Evolutionary conservation across 2,329 filamentous ascomycete species (phyloP).

Genomic region (Alternaria burnsii): DNA sequence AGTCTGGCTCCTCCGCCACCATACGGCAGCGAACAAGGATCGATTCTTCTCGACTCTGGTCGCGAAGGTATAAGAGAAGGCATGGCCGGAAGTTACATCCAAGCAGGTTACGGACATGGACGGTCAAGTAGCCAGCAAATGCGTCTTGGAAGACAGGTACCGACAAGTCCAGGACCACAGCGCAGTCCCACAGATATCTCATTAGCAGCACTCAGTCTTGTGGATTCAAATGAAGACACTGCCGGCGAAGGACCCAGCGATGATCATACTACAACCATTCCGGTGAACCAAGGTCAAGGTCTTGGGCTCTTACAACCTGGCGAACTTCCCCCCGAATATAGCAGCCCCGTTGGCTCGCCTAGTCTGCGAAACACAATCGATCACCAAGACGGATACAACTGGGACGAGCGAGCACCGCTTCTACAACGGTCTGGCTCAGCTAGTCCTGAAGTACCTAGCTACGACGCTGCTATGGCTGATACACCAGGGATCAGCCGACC

Average conservation of each 20-base stretch:
- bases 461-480: slow-evolving; percentile 84
- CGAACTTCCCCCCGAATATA: slow-evolving; percentile 60
- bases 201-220: slow-evolving; percentile 81
- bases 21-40: slow-evolving; percentile 96
- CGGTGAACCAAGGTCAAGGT: slow-evolving; percentile 29
- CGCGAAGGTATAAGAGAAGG: slow-evolving; percentile 62
- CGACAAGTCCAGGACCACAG: slow-evolving; percentile 86
- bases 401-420: slow-evolving; percentile 63
- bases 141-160: slow-evolving; percentile 70
- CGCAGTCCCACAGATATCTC: slow-evolving; percentile 96
- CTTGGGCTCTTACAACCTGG: slow-evolving; percentile 47
- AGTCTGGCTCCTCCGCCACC: slow-evolving; percentile 94
- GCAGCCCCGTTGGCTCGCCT: slow-evolving; percentile 54
- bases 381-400: slow-evolving; percentile 44
- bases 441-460: slow-evolving; percentile 79
- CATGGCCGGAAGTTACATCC: slow-evolving; percentile 58
- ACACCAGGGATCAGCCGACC: slow-evolving; percentile 34
- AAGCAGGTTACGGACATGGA: slow-evolving; percentile 66
- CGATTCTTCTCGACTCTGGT: slow-evolving; percentile 90
- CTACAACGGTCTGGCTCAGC: slow-evolving; percentile 31
- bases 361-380: slow-evolving; percentile 64
- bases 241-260: slow-evolving; percentile 74
- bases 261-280: slow-evolving; percentile 29
- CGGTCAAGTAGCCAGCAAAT: slow-evolving; percentile 81
- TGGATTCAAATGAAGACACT: slow-evolving; percentile 71